Conservation (phyloP, 1,284 basidiomycete genomes). For the Cutaneotrichosporon sp. region DNA sequence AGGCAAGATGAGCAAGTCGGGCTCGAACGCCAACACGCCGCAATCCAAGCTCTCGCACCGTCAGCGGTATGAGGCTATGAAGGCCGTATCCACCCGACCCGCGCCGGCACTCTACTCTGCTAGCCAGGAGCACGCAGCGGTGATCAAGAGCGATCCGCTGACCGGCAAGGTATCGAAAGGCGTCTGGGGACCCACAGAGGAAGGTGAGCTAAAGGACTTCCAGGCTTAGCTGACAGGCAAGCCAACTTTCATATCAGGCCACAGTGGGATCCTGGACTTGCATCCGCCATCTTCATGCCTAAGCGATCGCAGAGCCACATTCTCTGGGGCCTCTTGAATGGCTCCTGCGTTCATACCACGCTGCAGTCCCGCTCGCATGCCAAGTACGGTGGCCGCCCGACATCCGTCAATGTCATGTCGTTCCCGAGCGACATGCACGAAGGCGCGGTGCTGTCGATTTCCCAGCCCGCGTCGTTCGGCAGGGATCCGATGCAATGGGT, state of each 20-base stretch:
- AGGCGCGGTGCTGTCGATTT: constrained; percentile 33
- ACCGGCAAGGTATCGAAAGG: constrained; percentile 45
- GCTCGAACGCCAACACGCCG: constrained; percentile 5
- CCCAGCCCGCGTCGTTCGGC: constrained; percentile 21
- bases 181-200: constrained; percentile 42
- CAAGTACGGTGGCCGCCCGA: constrained; percentile 34
- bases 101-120: constrained; percentile 39
- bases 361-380: constrained; percentile 33
- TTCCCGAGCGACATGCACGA: constrained; percentile 28
- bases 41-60: constrained; percentile 39
- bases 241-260: constrained; percentile 43
- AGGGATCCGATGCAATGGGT: constrained; percentile 32
- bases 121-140: constrained; percentile 33
- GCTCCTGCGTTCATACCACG: constrained; percentile 40
- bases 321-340: constrained; percentile 42
- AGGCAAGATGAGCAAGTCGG: constrained; percentile 25
- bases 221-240: too few species aligned
- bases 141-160: constrained; percentile 43
- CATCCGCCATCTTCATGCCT: constrained; percentile 31
- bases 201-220: constrained; percentile 40
- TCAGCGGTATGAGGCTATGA: constrained; percentile 40
- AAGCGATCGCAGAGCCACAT: constrained; percentile 30
- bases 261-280: constrained; percentile 26
- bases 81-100: constrained; percentile 37
- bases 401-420: constrained; percentile 33